Evolutionary conservation across 163 green algal species (phyloP).

Genomic region (Scenedesmus sp.): DNA sequence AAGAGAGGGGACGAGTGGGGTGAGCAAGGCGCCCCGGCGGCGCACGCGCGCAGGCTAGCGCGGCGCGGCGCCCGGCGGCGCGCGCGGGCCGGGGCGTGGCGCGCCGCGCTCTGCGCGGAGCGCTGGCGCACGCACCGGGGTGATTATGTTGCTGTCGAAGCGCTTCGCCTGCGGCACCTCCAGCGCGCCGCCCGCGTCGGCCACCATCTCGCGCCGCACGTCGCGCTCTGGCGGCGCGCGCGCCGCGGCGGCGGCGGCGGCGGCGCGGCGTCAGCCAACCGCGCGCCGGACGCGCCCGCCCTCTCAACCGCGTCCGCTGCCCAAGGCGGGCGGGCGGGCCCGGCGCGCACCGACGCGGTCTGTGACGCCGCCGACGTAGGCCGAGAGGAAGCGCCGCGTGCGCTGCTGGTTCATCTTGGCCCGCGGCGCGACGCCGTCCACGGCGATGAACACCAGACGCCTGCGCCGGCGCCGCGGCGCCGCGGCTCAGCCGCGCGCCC

Average conservation of each 20-base stretch:
- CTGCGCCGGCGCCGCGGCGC: not conserved
- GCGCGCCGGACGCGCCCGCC: not conserved
- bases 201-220: conserved; percentile 56
- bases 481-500: not conserved
- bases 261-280: not conserved
- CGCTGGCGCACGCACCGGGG: conserved; percentile 80
- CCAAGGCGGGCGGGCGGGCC: not conserved
- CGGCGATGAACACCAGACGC: conserved; percentile 52
- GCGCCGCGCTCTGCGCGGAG: too few species aligned
- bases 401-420: conserved; percentile 72
- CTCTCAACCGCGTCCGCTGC: not conserved
- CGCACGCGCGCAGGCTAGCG: too few species aligned
- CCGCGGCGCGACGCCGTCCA: conserved; percentile 63
- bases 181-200: conserved; percentile 60
- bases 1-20: too few species aligned
- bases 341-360: conserved; percentile 63
- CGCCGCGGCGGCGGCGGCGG: not conserved
- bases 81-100: too few species aligned
- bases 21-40: too few species aligned
- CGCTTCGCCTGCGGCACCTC: conserved; percentile 62
- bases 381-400: conserved; percentile 60
- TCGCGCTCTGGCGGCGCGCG: conserved; percentile 48
- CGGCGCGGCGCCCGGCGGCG: too few species aligned
- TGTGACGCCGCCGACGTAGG: conserved; percentile 61
- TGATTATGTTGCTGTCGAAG: conserved; percentile 94